phyloP scores from a whole-genome alignment of 192 early-diverging fungal species.

The Backusella parvicylindrica region DNA sequence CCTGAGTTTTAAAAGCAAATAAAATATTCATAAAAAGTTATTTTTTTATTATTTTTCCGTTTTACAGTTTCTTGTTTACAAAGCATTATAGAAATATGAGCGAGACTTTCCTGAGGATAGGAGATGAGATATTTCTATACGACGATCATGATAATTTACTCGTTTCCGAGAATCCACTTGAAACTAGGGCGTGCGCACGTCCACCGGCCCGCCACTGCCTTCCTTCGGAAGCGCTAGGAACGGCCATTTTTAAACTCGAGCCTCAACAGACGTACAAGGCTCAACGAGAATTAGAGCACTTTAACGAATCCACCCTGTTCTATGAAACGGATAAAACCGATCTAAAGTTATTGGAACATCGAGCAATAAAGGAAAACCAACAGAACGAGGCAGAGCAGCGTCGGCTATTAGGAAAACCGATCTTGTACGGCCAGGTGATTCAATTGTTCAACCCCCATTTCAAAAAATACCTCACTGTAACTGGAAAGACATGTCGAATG shows the following conservation, averaged over 20 bases:
- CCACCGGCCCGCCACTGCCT: background rate
- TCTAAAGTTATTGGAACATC: background rate
- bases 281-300: conserved; percentile 3
- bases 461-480: conserved; percentile 21
- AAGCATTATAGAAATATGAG: background rate
- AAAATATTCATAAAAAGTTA: background rate
- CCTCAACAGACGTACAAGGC: conserved; percentile 19
- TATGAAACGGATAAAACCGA: background rate
- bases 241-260: conserved; percentile 20
- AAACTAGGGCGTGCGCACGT: conserved; percentile 17
- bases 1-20: background rate
- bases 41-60: background rate
- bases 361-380: conserved; percentile 10
- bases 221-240: conserved; percentile 17
- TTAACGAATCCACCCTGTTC: background rate
- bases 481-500: conserved; percentile 13
- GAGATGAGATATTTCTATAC: conserved; percentile 22
- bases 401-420: conserved; percentile 27
- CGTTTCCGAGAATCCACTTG: conserved; percentile 24
- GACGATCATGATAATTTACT: conserved; percentile 20
- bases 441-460: conserved; percentile 27
- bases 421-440: conserved; percentile 28
- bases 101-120: conserved; percentile 13
- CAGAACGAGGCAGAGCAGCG: conserved; percentile 21
- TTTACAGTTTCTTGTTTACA: background rate